Conservation (phyloP, 768 basidiomycete genomes). For the Lentinus brumalis region DNA sequence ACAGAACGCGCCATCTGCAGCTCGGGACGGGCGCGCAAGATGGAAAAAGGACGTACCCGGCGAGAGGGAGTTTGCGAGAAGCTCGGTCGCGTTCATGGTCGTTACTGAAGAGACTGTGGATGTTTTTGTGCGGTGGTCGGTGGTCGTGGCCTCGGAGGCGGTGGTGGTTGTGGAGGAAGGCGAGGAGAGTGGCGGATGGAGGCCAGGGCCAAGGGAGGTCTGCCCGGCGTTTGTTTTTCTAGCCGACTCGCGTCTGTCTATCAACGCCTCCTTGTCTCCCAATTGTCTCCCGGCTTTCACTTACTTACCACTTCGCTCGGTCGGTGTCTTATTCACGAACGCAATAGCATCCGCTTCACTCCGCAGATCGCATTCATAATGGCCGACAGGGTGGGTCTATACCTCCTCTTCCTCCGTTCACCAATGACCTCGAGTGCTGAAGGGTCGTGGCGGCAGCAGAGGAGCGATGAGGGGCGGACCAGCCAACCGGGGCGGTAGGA, state of each 20-base stretch:
- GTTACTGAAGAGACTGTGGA: constrained; percentile 25
- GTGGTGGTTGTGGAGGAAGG: constrained; percentile 17
- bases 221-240: constrained; percentile 9
- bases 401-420: constrained; percentile 7
- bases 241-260: neutral
- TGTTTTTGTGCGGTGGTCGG: constrained; percentile 17
- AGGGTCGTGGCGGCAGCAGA: constrained; percentile 64
- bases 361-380: constrained; percentile 29
- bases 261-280: neutral
- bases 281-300: neutral
- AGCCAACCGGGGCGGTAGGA: constrained; percentile 46
- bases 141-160: constrained; percentile 18
- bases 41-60: constrained; percentile 59
- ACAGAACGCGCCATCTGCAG: constrained; percentile 15
- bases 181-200: constrained; percentile 3
- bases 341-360: no score
- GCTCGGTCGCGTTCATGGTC: constrained; percentile 88
- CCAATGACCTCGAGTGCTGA: constrained; percentile 22
- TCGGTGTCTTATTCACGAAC: neutral
- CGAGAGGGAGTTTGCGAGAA: constrained; percentile 91
- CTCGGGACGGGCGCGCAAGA: constrained; percentile 32
- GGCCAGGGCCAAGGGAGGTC: constrained; percentile 18
- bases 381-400: constrained; percentile 61
- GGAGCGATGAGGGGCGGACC: constrained; percentile 47
- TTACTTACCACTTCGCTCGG: neutral